phyloP scores from a whole-genome alignment of 2,329 filamentous ascomycete genomes.

The Aspergillus proliferans region DNA sequence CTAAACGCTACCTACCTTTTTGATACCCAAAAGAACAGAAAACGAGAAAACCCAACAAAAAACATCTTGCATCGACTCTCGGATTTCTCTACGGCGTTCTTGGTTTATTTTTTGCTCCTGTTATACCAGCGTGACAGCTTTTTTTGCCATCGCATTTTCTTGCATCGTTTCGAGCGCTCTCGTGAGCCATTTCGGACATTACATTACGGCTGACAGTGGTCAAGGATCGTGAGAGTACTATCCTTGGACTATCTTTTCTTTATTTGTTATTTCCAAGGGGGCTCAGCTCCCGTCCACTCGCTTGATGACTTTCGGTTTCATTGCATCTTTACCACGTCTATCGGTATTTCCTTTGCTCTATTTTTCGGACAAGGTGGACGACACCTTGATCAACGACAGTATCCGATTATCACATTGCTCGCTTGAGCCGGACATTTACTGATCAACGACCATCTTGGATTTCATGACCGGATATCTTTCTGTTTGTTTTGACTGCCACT shows the following conservation, averaged over 20 bases:
- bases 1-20: slow-evolving; percentile 18
- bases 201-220: slow-evolving; percentile 1
- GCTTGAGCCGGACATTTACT: slow-evolving; percentile 5
- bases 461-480: slow-evolving; percentile 11
- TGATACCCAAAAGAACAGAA: slow-evolving; percentile 2
- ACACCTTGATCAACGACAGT: too few species aligned
- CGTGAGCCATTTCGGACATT: neutral
- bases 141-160: slow-evolving; percentile 8
- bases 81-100: slow-evolving; percentile 17
- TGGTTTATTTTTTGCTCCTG: slow-evolving; percentile 13
- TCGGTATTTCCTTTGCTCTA: neutral
- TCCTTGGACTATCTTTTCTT: neutral
- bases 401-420: neutral
- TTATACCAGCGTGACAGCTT: slow-evolving; percentile 8
- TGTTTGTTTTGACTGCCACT: slow-evolving; percentile 16
- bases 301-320: slow-evolving; percentile 9
- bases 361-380: too few species aligned
- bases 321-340: slow-evolving; percentile 1
- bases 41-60: neutral
- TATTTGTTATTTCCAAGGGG: neutral
- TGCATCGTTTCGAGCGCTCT: slow-evolving; percentile 13
- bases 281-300: slow-evolving; percentile 12
- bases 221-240: neutral
- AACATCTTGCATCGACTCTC: neutral
- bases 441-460: slow-evolving; percentile 5